Percentiles rank a stretch among this genome's conserved stretches.
phyloP scores from a whole-genome alignment of 768 basidiomycete species.

The Lentinula sp. region DNA sequence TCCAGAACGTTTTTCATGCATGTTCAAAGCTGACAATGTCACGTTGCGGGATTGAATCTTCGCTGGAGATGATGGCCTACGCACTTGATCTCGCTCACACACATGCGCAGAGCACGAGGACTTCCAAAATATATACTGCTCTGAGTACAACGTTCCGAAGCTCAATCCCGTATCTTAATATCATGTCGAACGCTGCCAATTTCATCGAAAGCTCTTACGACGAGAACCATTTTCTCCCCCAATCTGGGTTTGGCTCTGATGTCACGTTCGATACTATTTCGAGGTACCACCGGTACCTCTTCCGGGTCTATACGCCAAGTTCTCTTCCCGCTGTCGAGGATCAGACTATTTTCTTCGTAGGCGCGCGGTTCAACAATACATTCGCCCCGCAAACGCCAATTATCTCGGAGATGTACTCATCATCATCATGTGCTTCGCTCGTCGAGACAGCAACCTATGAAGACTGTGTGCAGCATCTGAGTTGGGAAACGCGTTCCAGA shows the following conservation, averaged over 20 bases:
- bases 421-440: constrained; percentile 26
- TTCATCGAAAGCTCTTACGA: background rate
- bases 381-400: constrained; percentile 9
- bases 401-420: constrained; percentile 29
- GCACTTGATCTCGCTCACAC: background rate
- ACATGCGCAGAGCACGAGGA: constrained; percentile 7
- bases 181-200: background rate
- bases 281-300: constrained; percentile 65
- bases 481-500: constrained; percentile 67
- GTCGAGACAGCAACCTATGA: constrained; percentile 18
- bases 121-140: background rate
- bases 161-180: background rate
- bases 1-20: background rate
- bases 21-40: constrained; percentile 1
- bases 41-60: background rate
- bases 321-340: constrained; percentile 46
- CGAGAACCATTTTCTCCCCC: constrained; percentile 31
- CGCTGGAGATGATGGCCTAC: background rate
- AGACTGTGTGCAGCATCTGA: constrained; percentile 46
- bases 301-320: constrained; percentile 76
- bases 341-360: constrained; percentile 61
- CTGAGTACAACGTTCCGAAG: background rate
- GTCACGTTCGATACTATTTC: constrained; percentile 57
- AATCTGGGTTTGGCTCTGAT: constrained; percentile 66
- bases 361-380: constrained; percentile 49